Conservation (phyloP, 306 rosid species). For the Vigna unguiculata region DNA sequence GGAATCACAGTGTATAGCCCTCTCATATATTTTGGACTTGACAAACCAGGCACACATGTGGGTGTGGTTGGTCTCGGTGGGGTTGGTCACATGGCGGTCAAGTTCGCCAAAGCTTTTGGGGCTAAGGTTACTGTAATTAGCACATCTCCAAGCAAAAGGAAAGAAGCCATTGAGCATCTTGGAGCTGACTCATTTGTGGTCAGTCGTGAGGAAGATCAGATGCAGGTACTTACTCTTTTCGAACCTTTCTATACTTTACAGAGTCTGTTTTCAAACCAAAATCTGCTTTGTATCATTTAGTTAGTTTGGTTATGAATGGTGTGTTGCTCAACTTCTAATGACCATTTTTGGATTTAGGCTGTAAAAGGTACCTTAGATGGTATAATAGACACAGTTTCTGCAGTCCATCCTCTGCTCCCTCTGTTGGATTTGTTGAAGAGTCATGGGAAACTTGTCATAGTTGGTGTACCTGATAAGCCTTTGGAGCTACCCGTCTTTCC, state of each 20-base stretch:
- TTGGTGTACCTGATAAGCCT: conserved; percentile 51
- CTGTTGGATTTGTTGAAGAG: conserved; percentile 42
- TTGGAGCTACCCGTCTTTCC: conserved; percentile 42
- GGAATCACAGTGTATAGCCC: conserved; percentile 60
- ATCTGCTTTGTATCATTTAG: too few species aligned
- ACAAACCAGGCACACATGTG: conserved; percentile 41
- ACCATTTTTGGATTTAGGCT: conserved; percentile 2
- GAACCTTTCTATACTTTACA: not conserved
- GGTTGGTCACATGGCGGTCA: conserved; percentile 47
- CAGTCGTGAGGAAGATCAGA: conserved; percentile 46
- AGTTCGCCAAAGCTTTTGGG: conserved; percentile 48
- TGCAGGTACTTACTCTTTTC: conserved; percentile 31
- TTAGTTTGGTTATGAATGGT: too few species aligned
- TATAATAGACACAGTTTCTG: conserved; percentile 57
- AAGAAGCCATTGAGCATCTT: conserved; percentile 45
- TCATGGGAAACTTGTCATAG: conserved; percentile 50
- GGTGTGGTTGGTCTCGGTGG: conserved; percentile 66
- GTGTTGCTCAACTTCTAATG: not conserved
- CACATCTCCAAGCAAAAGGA: conserved; percentile 46
- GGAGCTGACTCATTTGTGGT: conserved; percentile 51
- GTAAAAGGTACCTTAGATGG: conserved; percentile 51
- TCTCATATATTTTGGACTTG: conserved; percentile 46
- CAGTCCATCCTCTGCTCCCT: conserved; percentile 44
- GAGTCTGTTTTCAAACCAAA: too few species aligned
- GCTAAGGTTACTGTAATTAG: conserved; percentile 51